Base-by-base conservation (phyloP, 192 early-diverging fungal genomes). In the Coemansia furcata region DNA sequence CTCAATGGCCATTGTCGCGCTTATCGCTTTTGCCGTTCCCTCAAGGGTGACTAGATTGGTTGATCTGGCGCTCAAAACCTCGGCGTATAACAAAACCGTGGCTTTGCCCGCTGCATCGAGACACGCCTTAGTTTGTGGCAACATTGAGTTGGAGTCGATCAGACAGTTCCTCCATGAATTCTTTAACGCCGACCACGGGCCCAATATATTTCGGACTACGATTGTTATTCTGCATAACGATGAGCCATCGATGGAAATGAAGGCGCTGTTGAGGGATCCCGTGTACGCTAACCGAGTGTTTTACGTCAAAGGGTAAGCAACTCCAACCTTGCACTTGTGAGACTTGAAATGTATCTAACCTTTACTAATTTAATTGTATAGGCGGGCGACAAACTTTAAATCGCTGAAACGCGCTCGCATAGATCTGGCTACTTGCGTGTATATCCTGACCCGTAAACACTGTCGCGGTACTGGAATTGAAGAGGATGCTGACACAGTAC, bases 101-200 rank as follows among this genome's bases (percentile, higher is more conserved):
- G 67, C 76, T 11, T 44, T 82, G 37, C 74, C 80, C 0, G 44
- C 67, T 0, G 77, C 72, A 0, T 71, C 75, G 8, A 60, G 78
- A 12, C 78, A 80, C 14, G 76, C 78, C 0, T 64, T 84, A 1
- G 66, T 84, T 3, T 80, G 78, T 17, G 83, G 83, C 2, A 35
- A 69, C 17, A 72, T 84, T 17, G 83, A 78, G 21, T n/a, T 69
- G 8, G 74, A 72, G 32, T 71, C 83, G 2, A 58, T 78, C 12
- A 44, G 63, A 0, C 77, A 75, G 67, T 84, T 84, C 30, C 69
- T 84, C 6, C 69, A 72, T 60, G 83, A 84, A 66, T 84, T 84
- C 47, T 84, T 77, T 40, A 81, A 80, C 54, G 67, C 70, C 0
- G 83, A 84, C 29, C 83, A 84, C 38, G 83, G 83, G 1, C 63